Percentiles rank a stretch among this genome's conserved stretches.
These are phyloP conservation scores for Paramecium sexaurelia DNA, from an alignment of 73 alveolate genomes.

Conservation along the genomic window DNA sequence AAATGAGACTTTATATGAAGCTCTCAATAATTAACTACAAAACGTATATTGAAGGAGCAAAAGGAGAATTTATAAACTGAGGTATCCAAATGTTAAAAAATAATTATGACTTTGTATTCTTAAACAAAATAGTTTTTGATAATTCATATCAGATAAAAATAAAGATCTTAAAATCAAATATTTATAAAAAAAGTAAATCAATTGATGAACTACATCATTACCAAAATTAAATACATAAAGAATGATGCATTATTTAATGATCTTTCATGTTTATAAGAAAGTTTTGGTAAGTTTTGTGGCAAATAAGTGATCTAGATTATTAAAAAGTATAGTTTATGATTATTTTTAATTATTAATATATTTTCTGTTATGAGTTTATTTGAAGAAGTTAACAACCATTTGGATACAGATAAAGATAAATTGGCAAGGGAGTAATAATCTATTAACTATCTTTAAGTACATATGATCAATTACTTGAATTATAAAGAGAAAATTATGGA, in stretches of 20 bases:
- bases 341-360: neutral
- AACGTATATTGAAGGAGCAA: slow-evolving; percentile 83
- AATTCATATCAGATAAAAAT: slow-evolving; percentile 89
- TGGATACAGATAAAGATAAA: neutral
- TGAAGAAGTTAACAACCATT: neutral
- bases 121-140: slow-evolving; percentile 86
- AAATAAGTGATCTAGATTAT: slow-evolving; percentile 56
- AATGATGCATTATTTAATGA: slow-evolving; percentile 51
- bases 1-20: slow-evolving; percentile 72
- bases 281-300: slow-evolving; percentile 73
- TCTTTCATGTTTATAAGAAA: slow-evolving; percentile 65
- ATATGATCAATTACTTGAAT: neutral
- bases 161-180: slow-evolving; percentile 66
- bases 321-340: neutral
- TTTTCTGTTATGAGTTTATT: slow-evolving; percentile 24
- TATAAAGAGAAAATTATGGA: neutral
- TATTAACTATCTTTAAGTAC: neutral
- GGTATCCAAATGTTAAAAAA: slow-evolving; percentile 52
- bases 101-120: slow-evolving; percentile 81
- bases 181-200: slow-evolving; percentile 76
- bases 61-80: slow-evolving; percentile 79
- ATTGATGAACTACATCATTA: slow-evolving; percentile 63
- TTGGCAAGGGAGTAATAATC: neutral
- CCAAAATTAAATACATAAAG: neutral
- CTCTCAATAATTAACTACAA: neutral